phyloP scores from a whole-genome alignment of 2,329 filamentous ascomycete genomes.

The Nannizzia gypsea region DNA sequence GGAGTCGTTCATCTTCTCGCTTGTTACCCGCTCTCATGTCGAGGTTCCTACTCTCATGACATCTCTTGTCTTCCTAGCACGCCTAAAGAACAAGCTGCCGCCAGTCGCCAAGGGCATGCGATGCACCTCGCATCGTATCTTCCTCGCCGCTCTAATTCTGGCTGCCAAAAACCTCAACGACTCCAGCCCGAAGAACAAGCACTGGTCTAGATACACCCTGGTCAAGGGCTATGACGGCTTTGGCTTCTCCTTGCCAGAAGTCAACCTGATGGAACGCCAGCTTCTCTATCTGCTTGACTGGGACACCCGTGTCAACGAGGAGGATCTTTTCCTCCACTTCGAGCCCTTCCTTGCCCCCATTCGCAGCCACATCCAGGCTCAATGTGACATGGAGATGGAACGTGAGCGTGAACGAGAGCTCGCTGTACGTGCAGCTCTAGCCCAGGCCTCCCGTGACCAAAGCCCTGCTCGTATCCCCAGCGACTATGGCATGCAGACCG shows the following conservation, averaged over 20 bases:
- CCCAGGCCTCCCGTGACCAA: slow-evolving; percentile 6
- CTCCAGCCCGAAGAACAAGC: slow-evolving; percentile 99
- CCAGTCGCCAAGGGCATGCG: slow-evolving; percentile 91
- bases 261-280: slow-evolving; percentile 99
- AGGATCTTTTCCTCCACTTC: slow-evolving; percentile 77
- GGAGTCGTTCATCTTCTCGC: slow-evolving; percentile 80
- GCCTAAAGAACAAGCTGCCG: slow-evolving; percentile 73
- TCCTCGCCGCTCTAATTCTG: slow-evolving; percentile 55
- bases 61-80: slow-evolving; percentile 80
- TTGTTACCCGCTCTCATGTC: slow-evolving; percentile 87
- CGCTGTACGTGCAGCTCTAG: neutral
- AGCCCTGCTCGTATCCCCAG: slow-evolving; percentile 6
- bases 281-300: slow-evolving; percentile 88
- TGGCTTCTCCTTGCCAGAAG: slow-evolving; percentile 86
- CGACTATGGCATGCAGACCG: neutral
- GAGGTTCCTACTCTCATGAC: slow-evolving; percentile 97
- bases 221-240: slow-evolving; percentile 64
- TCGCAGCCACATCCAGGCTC: slow-evolving; percentile 33
- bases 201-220: slow-evolving; percentile 90
- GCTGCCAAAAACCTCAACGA: slow-evolving; percentile 98
- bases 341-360: slow-evolving; percentile 83
- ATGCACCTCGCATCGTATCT: slow-evolving; percentile 96
- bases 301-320: slow-evolving; percentile 74
- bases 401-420: slow-evolving; percentile 9
- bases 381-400: slow-evolving; percentile 10